These are phyloP conservation scores for Scytalidium sp. DNA, from an alignment of 2,329 filamentous ascomycete genomes.

Conservation along the genomic window DNA sequence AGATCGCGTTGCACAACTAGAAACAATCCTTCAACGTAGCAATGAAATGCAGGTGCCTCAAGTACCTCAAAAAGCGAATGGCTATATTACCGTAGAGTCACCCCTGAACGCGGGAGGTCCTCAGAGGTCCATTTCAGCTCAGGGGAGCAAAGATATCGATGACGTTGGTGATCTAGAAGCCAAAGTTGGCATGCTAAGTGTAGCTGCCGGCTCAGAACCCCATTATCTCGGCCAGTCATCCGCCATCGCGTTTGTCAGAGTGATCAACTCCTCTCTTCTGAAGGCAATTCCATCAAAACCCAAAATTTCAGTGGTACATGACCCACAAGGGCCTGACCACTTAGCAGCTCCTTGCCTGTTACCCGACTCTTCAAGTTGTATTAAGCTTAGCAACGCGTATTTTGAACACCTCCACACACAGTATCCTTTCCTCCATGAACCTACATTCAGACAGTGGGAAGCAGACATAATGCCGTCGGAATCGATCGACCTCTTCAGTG, in stretches of 20 bases:
- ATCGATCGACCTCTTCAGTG: background rate
- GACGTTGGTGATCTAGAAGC: no score
- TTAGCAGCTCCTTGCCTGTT: background rate
- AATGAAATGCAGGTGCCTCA: no score
- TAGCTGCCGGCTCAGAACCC: slow-evolving; percentile 30
- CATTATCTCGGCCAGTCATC: slow-evolving; percentile 35
- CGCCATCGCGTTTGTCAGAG: slow-evolving; percentile 27
- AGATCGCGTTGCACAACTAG: slow-evolving; percentile 2
- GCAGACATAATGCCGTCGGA: slow-evolving; percentile 1
- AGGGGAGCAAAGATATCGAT: no score
- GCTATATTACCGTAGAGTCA: no score
- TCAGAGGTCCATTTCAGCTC: no score
- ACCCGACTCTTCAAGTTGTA: background rate
- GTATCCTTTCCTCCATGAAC: slow-evolving; percentile 22
- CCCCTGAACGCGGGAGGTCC: no score
- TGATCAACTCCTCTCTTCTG: slow-evolving; percentile 19
- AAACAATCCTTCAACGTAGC: background rate
- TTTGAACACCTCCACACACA: slow-evolving; percentile 20
- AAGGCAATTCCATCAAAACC: background rate
- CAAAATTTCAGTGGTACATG: background rate
- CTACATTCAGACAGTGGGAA: slow-evolving; percentile 19
- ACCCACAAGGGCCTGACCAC: background rate
- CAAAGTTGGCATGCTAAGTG: no score
- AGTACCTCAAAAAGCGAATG: no score
- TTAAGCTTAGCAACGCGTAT: slow-evolving; percentile 14